Evolutionary conservation across 805 yeast genomes (phyloP).

Genomic region (Groenewaldozyma salmanticensis): DNA sequence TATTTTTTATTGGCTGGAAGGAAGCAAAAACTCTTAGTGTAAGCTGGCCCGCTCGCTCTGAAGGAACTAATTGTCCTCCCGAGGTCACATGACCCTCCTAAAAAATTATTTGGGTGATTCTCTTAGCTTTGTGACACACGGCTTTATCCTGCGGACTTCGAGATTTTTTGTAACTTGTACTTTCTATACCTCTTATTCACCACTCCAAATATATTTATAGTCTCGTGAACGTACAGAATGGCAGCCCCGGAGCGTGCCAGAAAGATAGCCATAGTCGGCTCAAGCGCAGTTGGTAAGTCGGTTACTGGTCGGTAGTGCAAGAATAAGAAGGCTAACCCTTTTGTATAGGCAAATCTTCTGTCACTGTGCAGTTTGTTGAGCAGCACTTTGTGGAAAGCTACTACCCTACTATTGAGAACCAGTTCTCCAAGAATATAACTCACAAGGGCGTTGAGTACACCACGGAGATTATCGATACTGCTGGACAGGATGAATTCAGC

Average conservation of each 20-base stretch:
- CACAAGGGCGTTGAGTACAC: constrained; percentile 55
- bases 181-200: too few species aligned
- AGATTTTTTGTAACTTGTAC: too few species aligned
- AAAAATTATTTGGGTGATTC: too few species aligned
- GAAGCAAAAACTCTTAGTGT: too few species aligned
- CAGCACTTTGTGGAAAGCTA: constrained; percentile 67
- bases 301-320: constrained; percentile 42
- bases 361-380: constrained; percentile 64
- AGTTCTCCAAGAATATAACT: constrained; percentile 49
- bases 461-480: constrained; percentile 69
- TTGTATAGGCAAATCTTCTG: constrained; percentile 49
- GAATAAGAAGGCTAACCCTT: constrained; percentile 27
- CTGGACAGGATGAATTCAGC: constrained; percentile 76
- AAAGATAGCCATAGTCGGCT: constrained; percentile 67
- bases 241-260: constrained; percentile 35
- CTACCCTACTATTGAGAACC: constrained; percentile 74
- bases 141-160: too few species aligned
- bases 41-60: too few species aligned
- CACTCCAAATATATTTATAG: neutral
- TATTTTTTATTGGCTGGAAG: too few species aligned
- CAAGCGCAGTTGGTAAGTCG: constrained; percentile 65
- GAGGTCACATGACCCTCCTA: too few species aligned
- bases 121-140: too few species aligned
- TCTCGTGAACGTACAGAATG: neutral
- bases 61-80: too few species aligned